These are phyloP conservation scores for Phialophora tarda DNA, from an alignment of 2,329 filamentous ascomycete species.

Conservation along the genomic window DNA sequence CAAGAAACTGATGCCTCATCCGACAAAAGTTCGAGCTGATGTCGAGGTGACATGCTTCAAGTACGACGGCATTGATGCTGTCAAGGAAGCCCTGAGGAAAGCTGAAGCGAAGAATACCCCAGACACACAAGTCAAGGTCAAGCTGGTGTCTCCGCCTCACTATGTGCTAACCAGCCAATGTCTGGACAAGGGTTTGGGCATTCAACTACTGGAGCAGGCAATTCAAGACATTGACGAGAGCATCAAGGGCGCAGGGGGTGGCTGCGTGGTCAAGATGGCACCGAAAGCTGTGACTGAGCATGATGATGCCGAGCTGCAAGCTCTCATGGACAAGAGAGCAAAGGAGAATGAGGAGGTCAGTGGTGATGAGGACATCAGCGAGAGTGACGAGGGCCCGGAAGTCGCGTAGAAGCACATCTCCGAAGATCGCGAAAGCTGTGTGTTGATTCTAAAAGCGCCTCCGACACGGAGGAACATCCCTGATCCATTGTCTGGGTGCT, in stretches of 20 bases:
- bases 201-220: constrained; percentile 81
- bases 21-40: constrained; percentile 98
- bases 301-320: constrained; percentile 95
- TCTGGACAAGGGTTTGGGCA: constrained; percentile 87
- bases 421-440: background rate
- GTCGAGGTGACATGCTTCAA: constrained; percentile 95
- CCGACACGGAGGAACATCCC: background rate
- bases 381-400: constrained; percentile 80
- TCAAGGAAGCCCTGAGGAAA: constrained; percentile 88
- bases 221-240: constrained; percentile 83
- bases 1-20: constrained; percentile 95
- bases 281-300: constrained; percentile 99
- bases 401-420: constrained; percentile 33
- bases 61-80: constrained; percentile 97
- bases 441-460: background rate
- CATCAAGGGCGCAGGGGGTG: constrained; percentile 79
- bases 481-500: background rate
- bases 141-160: constrained; percentile 94
- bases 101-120: constrained; percentile 92
- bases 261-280: constrained; percentile 93
- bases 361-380: constrained; percentile 93
- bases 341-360: constrained; percentile 97
- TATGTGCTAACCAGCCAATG: constrained; percentile 97
- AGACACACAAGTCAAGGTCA: constrained; percentile 96
- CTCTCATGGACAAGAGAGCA: constrained; percentile 98